Base-by-base conservation (phyloP, 2,329 filamentous ascomycete species). In the Myriosclerotinia scirpicola region DNA sequence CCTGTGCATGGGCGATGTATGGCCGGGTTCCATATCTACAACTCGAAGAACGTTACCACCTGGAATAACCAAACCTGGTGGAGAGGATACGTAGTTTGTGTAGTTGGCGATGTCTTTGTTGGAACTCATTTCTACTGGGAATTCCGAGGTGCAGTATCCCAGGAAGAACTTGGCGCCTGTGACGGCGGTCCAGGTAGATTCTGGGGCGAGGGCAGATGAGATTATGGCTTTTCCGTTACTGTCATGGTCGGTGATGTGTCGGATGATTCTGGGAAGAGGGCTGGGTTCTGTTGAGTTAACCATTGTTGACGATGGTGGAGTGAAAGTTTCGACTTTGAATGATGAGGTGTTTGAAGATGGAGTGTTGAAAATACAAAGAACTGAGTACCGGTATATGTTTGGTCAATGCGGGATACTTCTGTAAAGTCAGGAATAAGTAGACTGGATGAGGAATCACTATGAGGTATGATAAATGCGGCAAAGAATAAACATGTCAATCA, bases 201-300 rank as follows among this genome's bases (percentile, higher is more conserved):
- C 67, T 5, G 30, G 5, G 6, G 30, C 30, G 30, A 34, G 2
- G 20, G 67, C 55, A 30, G 22, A 46, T 1, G 77, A 66, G 15
- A 69, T 62, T 22, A 69, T 38, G 2, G 63, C 20, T 26, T 68
- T 64, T 22, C 68, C 68, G 20, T 68, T 54, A 9, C 26, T 52
- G n/a, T 69, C 44, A 46, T 68, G 68, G 11, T 56, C 68, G 9
- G 68, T 69, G 54, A 69, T 68, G 64, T 73, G 69, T 2, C 74
- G 65, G 0, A 34, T 34, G 30, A 34, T 34, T 34, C 6, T 34
- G 30, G 30, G 30, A 34, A 34, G 30, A 5, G 30, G 30, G 30
- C 30, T 34, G 2, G 30, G 30, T 2, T 34, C 30, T 34, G 30
- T 34, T 34, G 30, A 34, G 30, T 34, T 34, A 34, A 34, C 30